Conservation (phyloP, 176 grass and related monocot species). For the Pontederia crassipes region DNA sequence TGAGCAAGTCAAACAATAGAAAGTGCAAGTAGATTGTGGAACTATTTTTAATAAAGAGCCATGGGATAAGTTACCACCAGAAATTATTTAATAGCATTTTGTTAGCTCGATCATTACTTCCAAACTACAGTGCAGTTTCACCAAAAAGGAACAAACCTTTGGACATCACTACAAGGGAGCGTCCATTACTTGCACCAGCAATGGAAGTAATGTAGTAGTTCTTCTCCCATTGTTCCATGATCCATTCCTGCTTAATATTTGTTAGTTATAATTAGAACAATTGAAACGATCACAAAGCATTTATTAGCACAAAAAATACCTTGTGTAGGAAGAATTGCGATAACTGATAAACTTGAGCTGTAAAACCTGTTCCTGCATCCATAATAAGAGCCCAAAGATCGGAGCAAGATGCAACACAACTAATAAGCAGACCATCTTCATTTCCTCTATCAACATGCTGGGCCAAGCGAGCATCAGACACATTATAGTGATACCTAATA, state of each 20-base stretch:
- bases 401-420: conserved; percentile 61
- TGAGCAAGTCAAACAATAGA: too few species aligned
- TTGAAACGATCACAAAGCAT: background rate
- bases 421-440: conserved; percentile 61
- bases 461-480: conserved; percentile 39
- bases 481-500: conserved; percentile 73
- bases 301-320: background rate
- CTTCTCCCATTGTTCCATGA: conserved; percentile 23
- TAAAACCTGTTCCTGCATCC: conserved; percentile 70
- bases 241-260: conserved; percentile 7
- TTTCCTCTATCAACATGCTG: conserved; percentile 69
- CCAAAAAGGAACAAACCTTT: background rate
- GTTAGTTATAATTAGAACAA: background rate
- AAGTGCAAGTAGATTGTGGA: too few species aligned
- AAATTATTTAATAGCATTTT: too few species aligned
- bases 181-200: conserved; percentile 17
- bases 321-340: conserved; percentile 43
- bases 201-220: conserved; percentile 20
- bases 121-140: too few species aligned
- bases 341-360: conserved; percentile 53
- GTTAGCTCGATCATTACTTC: too few species aligned
- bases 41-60: too few species aligned
- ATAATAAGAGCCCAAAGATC: conserved; percentile 75
- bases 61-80: too few species aligned
- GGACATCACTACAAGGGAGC: conserved; percentile 21